phyloP scores from a whole-genome alignment of 768 basidiomycete genomes.

The Hemileccinum impolitum region DNA sequence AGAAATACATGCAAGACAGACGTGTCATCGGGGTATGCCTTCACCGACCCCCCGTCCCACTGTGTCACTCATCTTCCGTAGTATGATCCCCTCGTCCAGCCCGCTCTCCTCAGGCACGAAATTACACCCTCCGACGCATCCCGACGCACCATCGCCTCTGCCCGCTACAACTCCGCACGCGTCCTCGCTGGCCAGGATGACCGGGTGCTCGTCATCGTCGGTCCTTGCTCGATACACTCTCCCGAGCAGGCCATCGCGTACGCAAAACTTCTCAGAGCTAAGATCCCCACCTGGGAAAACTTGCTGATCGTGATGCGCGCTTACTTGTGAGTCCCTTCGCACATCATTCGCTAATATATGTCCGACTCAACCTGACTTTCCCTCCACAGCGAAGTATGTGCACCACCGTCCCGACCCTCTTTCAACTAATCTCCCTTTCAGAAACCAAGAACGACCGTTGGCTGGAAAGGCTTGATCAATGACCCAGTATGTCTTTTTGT shows the following conservation, averaged over 20 bases:
- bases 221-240: slow-evolving; percentile 94
- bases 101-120: slow-evolving; percentile 86
- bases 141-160: slow-evolving; percentile 70
- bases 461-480: slow-evolving; percentile 95
- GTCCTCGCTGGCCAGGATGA: slow-evolving; percentile 84
- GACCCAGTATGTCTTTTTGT: slow-evolving; percentile 55
- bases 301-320: slow-evolving; percentile 93
- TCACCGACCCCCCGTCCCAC: not conserved
- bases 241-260: slow-evolving; percentile 83
- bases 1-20: slow-evolving; percentile 76
- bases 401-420: not conserved
- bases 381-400: slow-evolving; percentile 37
- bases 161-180: slow-evolving; percentile 74
- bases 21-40: slow-evolving; percentile 71
- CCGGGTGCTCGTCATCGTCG: slow-evolving; percentile 85
- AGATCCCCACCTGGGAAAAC: slow-evolving; percentile 65
- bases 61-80: slow-evolving; percentile 27
- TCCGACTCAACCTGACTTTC: slow-evolving; percentile 35
- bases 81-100: slow-evolving; percentile 97
- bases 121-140: slow-evolving; percentile 64
- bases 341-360: not conserved
- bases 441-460: slow-evolving; percentile 97
- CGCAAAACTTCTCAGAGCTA: slow-evolving; percentile 66
- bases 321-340: slow-evolving; percentile 76
- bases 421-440: slow-evolving; percentile 31